These are phyloP conservation scores for Cotoneaster glaucophyllus DNA, from an alignment of 306 rosid species.

Conservation along the genomic window DNA sequence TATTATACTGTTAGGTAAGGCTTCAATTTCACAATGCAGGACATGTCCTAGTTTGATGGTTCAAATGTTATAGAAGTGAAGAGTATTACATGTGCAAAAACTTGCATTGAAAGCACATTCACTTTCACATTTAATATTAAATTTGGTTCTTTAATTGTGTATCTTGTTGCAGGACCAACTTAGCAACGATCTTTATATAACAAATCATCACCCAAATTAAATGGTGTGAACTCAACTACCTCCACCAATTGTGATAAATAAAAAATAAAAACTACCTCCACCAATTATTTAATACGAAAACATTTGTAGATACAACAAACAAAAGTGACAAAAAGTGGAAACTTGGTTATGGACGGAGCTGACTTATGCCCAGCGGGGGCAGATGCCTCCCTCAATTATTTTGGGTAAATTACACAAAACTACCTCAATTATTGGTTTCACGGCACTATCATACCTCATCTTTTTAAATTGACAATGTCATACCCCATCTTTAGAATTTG, in stretches of 20 bases:
- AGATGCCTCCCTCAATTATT: too few relatives aligned
- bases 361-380: too few relatives aligned
- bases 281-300: not conserved
- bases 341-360: too few relatives aligned
- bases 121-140: not conserved
- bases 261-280: too few relatives aligned
- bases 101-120: not conserved
- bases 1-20: too few relatives aligned
- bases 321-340: not conserved
- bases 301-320: not conserved
- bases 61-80: not conserved
- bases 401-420: too few relatives aligned
- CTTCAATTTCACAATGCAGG: not conserved
- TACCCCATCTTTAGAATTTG: too few relatives aligned
- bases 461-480: too few relatives aligned
- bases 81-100: not conserved
- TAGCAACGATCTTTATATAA: not conserved
- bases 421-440: too few relatives aligned
- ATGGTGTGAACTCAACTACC: not conserved
- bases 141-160: not conserved
- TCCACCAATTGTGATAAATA: not conserved
- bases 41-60: not conserved
- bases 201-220: slow-evolving; percentile 2
- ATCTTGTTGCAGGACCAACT: slow-evolving; percentile 4
- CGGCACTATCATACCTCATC: too few relatives aligned